These are phyloP conservation scores for Cercospora sesami DNA, from an alignment of 2,329 filamentous ascomycete genomes.

Conservation along the genomic window DNA sequence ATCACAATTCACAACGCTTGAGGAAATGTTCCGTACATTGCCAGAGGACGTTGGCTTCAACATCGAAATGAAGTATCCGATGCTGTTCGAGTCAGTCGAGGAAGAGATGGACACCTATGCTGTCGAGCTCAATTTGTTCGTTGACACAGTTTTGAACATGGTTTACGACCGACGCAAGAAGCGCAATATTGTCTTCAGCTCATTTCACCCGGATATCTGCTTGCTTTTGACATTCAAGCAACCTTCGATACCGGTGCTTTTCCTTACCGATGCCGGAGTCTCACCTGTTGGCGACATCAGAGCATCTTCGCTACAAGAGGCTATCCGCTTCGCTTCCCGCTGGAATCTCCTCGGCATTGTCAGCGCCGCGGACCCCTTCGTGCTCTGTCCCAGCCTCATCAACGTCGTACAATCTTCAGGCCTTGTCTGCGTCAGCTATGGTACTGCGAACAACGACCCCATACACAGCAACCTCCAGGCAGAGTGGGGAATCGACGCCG, in stretches of 20 bases:
- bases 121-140: conserved; percentile 93
- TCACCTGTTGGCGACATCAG: conserved; percentile 80
- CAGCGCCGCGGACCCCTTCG: conserved; percentile 80
- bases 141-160: conserved; percentile 85
- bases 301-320: conserved; percentile 89
- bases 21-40: conserved; percentile 85
- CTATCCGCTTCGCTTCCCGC: conserved; percentile 86
- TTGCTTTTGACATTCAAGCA: conserved; percentile 94
- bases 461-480: conserved; percentile 87
- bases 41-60: conserved; percentile 89
- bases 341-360: conserved; percentile 96
- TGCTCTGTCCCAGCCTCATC: conserved; percentile 84
- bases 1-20: conserved; percentile 89
- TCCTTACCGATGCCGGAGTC: conserved; percentile 87
- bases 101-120: conserved; percentile 97
- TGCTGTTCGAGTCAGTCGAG: conserved; percentile 92
- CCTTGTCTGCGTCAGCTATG: conserved; percentile 92
- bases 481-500: conserved; percentile 92
- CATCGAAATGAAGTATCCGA: conserved; percentile 98
- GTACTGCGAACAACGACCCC: conserved; percentile 84
- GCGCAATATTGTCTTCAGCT: conserved; percentile 94
- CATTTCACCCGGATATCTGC: conserved; percentile 96
- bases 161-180: conserved; percentile 82
- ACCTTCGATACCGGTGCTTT: conserved; percentile 91
- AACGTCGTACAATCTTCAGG: conserved; percentile 92